Conservation (phyloP, 441 rosid genomes). For the Melianthus villosus region DNA sequence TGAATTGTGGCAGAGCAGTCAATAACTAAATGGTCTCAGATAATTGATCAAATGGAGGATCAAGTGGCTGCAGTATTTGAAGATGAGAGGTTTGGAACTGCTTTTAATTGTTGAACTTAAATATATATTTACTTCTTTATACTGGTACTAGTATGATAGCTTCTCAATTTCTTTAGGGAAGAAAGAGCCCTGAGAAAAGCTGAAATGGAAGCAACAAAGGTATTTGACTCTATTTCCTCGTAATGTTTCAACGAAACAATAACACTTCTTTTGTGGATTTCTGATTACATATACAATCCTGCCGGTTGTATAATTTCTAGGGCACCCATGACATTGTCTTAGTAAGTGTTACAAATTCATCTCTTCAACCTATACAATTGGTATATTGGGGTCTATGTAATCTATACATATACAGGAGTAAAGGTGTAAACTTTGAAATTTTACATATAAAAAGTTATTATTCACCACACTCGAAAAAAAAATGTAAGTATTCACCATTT, state of each 20-base stretch:
- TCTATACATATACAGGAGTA: too few relatives aligned
- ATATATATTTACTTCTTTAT: background rate
- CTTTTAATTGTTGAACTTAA: background rate
- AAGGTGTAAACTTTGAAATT: too few relatives aligned
- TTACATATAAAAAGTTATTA: too few relatives aligned
- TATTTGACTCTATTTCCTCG: constrained; percentile 12
- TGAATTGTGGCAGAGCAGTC: constrained; percentile 83
- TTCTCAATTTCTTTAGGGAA: constrained; percentile 40
- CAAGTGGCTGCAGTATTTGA: constrained; percentile 55
- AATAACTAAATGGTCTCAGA: constrained; percentile 70
- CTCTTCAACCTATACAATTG: background rate
- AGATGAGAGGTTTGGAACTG: constrained; percentile 59
- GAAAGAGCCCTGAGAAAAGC: constrained; percentile 83
- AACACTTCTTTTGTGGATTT: background rate
- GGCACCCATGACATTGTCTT: background rate
- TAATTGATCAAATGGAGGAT: constrained; percentile 76
- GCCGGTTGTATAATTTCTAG: too few relatives aligned
- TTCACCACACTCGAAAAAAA: too few relatives aligned
- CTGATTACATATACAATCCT: too few relatives aligned
- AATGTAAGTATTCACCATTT: too few relatives aligned
- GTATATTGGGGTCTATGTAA: too few relatives aligned
- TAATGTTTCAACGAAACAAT: too few relatives aligned
- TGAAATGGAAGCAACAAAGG: constrained; percentile 95
- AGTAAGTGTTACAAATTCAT: background rate
- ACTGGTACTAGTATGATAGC: constrained; percentile 6